Evolutionary conservation across 495 filamentous ascomycete genomes (phyloP), one percentile per base, ranked within the genome.

Genomic region (Penicillium fimorum): DNA sequence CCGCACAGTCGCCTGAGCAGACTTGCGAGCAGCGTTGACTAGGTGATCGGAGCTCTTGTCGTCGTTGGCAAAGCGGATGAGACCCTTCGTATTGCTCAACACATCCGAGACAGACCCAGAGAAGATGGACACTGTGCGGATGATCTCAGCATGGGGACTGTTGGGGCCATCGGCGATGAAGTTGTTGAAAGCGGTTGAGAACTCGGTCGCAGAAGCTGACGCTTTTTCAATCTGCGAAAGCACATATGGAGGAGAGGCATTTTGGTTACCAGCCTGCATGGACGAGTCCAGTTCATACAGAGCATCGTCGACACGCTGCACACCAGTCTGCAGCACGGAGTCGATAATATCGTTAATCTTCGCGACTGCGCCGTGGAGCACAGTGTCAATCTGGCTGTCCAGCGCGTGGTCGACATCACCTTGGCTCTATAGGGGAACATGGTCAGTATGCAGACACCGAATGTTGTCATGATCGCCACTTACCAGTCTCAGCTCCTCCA

Each of bases 331-430:
- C 35, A 98, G 79, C 33, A 98, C 94, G 4, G 94, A 95, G 73
- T 98, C 94, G 63, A 98, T 96, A 57, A 97, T 96, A 50, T 96
- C 92, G 78, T 93, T 92, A 73, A 98, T 90, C 79, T 96, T 96
- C 58, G 87, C 84, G 33, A 96, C 81, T 55, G 91, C 91, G 48
- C 87, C 85, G 44, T 92, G 82, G 43, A 97, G 82, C 56, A 97
- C 78, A 42, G 86, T 87, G 69, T 97, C 94, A 53, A 98, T 87
- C 74, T 96, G 90, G 27, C 89, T 87, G 66, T 98, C 93, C 43
- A 97, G 74, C 11, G 84, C 92, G 48, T 86, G 78, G 63, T 97
- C 93, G 20, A 84, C 87, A 52, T 87, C 89, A 52, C 87, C 86
- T 72, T 91, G 82, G 58, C 68, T 79, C 78, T 81, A 46, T n/a